phyloP scores from a whole-genome alignment of 208 protist genomes.

The Acanthamoeba castellanii region DNA sequence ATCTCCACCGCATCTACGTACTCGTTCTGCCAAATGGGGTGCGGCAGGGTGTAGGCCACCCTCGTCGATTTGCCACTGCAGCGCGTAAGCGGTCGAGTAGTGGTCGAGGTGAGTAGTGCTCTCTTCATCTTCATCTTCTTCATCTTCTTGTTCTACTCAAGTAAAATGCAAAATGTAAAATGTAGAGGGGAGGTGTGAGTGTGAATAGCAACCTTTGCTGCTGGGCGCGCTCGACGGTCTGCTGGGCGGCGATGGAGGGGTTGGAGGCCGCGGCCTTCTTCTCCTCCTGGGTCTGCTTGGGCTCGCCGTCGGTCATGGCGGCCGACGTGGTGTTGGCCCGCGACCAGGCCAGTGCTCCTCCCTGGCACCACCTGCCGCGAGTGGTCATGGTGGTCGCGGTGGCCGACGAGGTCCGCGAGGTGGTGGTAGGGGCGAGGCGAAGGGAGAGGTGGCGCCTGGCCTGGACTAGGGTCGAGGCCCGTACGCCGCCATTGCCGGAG shows the following conservation, averaged over 20 bases:
- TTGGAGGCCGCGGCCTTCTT: not conserved
- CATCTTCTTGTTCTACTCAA: not conserved
- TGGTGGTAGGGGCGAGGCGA: no score
- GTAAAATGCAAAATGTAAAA: no score
- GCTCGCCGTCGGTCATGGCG: not conserved
- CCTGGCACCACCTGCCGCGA: not conserved
- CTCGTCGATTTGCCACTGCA: not conserved
- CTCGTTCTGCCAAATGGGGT: slow-evolving; percentile 38
- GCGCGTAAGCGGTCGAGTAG: not conserved
- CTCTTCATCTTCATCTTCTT: not conserved
- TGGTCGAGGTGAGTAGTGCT: not conserved
- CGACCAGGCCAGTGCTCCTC: not conserved
- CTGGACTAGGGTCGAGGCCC: not conserved
- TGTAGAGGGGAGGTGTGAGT: no score
- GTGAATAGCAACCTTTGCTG: not conserved
- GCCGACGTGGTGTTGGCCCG: not conserved
- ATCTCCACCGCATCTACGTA: slow-evolving; percentile 73
- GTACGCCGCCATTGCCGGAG: not conserved
- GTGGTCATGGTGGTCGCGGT: not conserved
- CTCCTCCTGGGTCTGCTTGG: not conserved
- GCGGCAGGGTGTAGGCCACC: slow-evolving; percentile 14
- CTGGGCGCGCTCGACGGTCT: not conserved
- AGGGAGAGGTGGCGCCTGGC: not conserved
- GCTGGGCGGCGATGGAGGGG: not conserved
- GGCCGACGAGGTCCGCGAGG: not conserved